Percentiles rank a stretch among this genome's conserved stretches.
These are phyloP conservation scores for Tetracentron sinense DNA, from an alignment of 164 flowering plant species.

Conservation along the genomic window DNA sequence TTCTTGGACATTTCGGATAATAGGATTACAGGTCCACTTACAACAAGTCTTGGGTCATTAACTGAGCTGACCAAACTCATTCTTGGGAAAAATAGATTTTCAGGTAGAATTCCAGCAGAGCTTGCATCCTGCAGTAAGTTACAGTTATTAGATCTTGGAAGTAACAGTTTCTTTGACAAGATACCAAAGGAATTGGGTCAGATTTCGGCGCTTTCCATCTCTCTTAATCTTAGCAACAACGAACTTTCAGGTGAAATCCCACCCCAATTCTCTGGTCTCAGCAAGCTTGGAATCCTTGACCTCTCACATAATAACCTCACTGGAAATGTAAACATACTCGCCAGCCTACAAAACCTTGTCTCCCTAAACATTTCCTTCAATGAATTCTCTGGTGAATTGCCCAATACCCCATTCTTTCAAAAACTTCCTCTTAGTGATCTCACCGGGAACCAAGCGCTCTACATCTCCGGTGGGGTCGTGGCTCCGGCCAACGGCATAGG, in stretches of 20 bases:
- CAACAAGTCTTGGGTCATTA: slow-evolving; percentile 46
- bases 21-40: slow-evolving; percentile 53
- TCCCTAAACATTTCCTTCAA: slow-evolving; percentile 81
- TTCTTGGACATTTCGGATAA: slow-evolving; percentile 68
- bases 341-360: slow-evolving; percentile 72
- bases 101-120: slow-evolving; percentile 73
- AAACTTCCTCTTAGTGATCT: slow-evolving; percentile 67
- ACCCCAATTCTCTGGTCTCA: slow-evolving; percentile 50
- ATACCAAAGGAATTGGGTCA: slow-evolving; percentile 70
- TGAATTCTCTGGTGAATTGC: slow-evolving; percentile 79
- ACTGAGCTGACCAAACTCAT: slow-evolving; percentile 60
- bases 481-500: slow-evolving; percentile 31
- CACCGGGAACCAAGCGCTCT: slow-evolving; percentile 59
- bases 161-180: slow-evolving; percentile 60
- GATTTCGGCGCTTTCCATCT: slow-evolving; percentile 66
- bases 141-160: slow-evolving; percentile 64
- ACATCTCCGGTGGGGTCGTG: slow-evolving; percentile 37
- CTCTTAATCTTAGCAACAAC: slow-evolving; percentile 85
- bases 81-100: slow-evolving; percentile 53
- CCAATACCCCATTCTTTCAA: slow-evolving; percentile 72
- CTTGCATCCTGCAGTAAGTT: slow-evolving; percentile 60
- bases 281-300: slow-evolving; percentile 69
- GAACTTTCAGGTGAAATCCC: slow-evolving; percentile 70
- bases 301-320: slow-evolving; percentile 72
- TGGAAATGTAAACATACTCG: slow-evolving; percentile 53